Evolutionary conservation across 805 yeast genomes (phyloP).

Genomic region (Candida montana): DNA sequence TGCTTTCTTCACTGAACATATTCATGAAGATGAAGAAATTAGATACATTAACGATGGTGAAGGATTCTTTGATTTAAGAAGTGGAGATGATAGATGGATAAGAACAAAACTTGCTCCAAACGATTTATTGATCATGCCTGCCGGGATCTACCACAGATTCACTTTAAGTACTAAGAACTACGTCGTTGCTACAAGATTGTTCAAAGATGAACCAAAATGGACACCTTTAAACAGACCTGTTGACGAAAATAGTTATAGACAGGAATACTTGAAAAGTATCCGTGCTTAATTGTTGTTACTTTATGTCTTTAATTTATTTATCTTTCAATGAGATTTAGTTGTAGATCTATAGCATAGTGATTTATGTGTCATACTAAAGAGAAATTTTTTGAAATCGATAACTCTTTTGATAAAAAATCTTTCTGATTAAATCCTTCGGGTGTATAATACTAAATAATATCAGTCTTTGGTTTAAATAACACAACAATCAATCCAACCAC

Average conservation of each 20-base stretch:
- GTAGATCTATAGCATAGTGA: not conserved
- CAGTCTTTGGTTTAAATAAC: no score
- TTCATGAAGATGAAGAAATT: constrained; percentile 97
- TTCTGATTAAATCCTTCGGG: no score
- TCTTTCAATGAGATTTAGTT: not conserved
- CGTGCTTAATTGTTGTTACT: not conserved
- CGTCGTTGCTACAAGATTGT: constrained; percentile 75
- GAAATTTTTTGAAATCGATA: no score
- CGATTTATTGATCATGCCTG: constrained; percentile 73
- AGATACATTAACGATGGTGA: constrained; percentile 84
- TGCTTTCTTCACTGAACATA: constrained; percentile 74
- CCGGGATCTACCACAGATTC: constrained; percentile 92
- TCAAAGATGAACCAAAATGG: constrained; percentile 97
- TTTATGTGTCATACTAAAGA: no score
- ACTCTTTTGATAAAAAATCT: no score
- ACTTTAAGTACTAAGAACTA: constrained; percentile 60
- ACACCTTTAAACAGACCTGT: constrained; percentile 72
- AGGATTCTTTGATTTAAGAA: constrained; percentile 88
- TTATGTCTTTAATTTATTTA: not conserved
- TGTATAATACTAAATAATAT: no score
- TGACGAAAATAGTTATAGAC: constrained; percentile 41
- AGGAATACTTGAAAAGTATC: constrained; percentile 35
- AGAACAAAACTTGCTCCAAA: constrained; percentile 57
- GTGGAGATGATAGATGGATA: constrained; percentile 62
- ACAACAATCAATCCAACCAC: no score